A percentile compares a stretch with the other conserved stretches of the same genome.
These are phyloP conservation scores for Zelopaecilomyces penicillatus DNA, from an alignment of 2,329 filamentous ascomycete genomes.

Conservation along the genomic window DNA sequence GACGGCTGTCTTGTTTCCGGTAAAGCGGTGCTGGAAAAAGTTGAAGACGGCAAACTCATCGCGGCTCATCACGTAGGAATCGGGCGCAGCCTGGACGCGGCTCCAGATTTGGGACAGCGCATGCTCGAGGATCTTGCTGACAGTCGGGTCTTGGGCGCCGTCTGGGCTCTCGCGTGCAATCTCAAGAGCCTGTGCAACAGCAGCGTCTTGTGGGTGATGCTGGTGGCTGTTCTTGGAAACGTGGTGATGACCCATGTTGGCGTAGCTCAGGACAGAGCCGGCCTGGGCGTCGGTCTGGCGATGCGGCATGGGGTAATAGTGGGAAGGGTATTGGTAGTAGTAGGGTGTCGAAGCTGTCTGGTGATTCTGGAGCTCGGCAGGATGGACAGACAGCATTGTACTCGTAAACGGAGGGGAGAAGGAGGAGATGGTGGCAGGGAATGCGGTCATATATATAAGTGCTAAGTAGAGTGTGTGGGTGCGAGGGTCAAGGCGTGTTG, in stretches of 20 bases:
- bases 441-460: slow-evolving; percentile 13
- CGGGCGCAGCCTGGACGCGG: slow-evolving; percentile 55
- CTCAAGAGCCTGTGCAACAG: slow-evolving; percentile 61
- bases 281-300: slow-evolving; percentile 13
- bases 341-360: neutral
- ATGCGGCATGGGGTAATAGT: slow-evolving; percentile 13
- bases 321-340: slow-evolving; percentile 5
- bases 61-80: slow-evolving; percentile 62
- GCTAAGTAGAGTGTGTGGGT: neutral
- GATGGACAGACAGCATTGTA: slow-evolving; percentile 16
- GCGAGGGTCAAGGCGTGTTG: neutral
- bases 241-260: slow-evolving; percentile 8
- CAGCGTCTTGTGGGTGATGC: slow-evolving; percentile 24
- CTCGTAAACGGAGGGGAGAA: neutral
- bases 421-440: slow-evolving; percentile 2
- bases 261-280: slow-evolving; percentile 5
- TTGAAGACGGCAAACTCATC: slow-evolving; percentile 85
- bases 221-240: slow-evolving; percentile 13
- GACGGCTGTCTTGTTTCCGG: slow-evolving; percentile 40
- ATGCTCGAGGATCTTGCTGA: slow-evolving; percentile 57
- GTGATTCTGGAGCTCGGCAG: slow-evolving; percentile 10
- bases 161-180: slow-evolving; percentile 66
- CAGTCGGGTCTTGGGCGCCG: slow-evolving; percentile 52
- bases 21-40: slow-evolving; percentile 64
- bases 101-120: slow-evolving; percentile 59